Evolutionary conservation across 148 eudicot genomes (phyloP).

Genomic region (Camellia lanceoleosa): DNA sequence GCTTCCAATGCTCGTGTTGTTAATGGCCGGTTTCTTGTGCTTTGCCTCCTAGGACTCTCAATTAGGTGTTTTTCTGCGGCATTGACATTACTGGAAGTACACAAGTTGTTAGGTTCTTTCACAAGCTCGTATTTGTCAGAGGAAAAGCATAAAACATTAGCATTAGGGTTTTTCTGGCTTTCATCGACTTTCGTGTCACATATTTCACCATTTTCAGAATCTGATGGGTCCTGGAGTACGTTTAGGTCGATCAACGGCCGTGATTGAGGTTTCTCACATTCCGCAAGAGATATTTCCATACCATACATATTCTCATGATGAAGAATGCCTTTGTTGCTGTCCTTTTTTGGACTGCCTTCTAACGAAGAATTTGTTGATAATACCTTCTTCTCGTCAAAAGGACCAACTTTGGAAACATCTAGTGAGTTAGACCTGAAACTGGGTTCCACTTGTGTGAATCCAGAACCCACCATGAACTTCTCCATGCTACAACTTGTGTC

Average conservation of each 20-base stretch:
- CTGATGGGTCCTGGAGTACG: conserved; percentile 27
- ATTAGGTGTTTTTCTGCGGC: conserved; percentile 19
- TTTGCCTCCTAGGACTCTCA: conserved; percentile 30
- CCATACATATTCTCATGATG: background rate
- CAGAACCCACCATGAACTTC: background rate
- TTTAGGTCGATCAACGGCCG: conserved; percentile 32
- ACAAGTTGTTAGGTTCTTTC: conserved; percentile 14
- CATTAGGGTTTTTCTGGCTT: background rate
- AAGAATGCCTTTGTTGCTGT: background rate
- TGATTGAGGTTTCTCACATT: conserved; percentile 14
- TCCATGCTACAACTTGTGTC: background rate
- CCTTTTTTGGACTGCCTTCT: conserved; percentile 18
- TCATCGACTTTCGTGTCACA: conserved; percentile 12
- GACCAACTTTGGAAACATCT: conserved; percentile 25
- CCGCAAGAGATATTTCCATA: background rate
- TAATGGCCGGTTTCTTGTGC: conserved; percentile 50
- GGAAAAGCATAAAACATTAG: background rate
- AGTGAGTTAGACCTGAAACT: conserved; percentile 30
- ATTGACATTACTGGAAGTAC: background rate
- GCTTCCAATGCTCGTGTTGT: conserved; percentile 53
- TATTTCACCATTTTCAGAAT: conserved; percentile 21
- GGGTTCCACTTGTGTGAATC: background rate
- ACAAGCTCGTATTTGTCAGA: conserved; percentile 11
- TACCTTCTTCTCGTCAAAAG: conserved; percentile 17
- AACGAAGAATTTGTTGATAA: background rate